Evolutionary conservation across 176 grass and related monocot genomes (phyloP).

Genomic region (Oryza meridionalis): DNA sequence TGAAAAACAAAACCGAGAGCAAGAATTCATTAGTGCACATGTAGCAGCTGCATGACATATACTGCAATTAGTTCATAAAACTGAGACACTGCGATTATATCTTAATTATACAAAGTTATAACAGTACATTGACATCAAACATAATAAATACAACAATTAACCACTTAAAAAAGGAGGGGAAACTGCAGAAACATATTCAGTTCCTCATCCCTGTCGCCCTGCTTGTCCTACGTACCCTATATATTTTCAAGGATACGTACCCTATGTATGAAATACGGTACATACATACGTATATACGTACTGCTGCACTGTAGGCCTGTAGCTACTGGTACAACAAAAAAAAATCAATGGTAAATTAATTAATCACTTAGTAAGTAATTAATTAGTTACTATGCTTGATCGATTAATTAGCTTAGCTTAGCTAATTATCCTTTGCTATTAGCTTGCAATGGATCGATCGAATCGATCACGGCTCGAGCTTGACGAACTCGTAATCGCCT

Average conservation of each 20-base stretch:
- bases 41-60: not conserved
- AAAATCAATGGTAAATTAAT: not conserved
- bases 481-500: slow-evolving; percentile 1
- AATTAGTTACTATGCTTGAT: not conserved
- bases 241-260: too few species aligned
- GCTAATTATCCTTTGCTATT: not conserved
- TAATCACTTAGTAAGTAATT: not conserved
- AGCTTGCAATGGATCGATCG: not conserved
- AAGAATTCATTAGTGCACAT: not conserved
- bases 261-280: slow-evolving; percentile 2
- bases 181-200: slow-evolving; percentile 1
- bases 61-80: not conserved
- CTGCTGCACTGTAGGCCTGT: slow-evolving; percentile 7
- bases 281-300: not conserved
- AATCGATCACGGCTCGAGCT: slow-evolving; percentile 17
- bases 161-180: not conserved
- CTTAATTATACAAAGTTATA: slow-evolving; percentile 14
- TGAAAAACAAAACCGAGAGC: not conserved
- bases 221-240: slow-evolving; percentile 23
- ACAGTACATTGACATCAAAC: slow-evolving; percentile 13
- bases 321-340: slow-evolving; percentile 26
- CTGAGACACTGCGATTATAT: not conserved
- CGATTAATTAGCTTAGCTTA: not conserved
- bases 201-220: not conserved
- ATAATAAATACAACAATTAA: slow-evolving; percentile 9